phyloP scores from a whole-genome alignment of 2,329 filamentous ascomycete species.

The Penicillium sp. region DNA sequence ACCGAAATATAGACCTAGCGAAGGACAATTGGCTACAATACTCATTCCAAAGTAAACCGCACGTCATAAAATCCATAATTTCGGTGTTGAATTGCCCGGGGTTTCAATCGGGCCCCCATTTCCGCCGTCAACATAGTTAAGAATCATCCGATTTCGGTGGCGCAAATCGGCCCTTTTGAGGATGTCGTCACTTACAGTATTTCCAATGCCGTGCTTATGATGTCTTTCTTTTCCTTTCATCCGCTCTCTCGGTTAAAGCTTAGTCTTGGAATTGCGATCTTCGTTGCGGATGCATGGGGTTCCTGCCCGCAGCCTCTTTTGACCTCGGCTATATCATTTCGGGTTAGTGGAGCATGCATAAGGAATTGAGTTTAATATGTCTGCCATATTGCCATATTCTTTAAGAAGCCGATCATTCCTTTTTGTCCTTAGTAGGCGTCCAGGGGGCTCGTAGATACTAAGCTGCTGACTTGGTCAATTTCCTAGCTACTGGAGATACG shows the following conservation, averaged over 20 bases:
- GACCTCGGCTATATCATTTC: slow-evolving; percentile 2
- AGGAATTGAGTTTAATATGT: no score
- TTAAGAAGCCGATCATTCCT: neutral
- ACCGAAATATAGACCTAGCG: neutral
- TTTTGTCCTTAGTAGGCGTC: no score
- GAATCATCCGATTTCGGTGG: slow-evolving; percentile 19
- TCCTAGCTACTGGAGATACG: no score
- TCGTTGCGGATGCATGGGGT: neutral
- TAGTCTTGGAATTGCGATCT: neutral
- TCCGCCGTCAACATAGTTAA: neutral
- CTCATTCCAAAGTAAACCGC: neutral
- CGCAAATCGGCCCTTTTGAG: slow-evolving; percentile 19
- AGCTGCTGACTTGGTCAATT: no score
- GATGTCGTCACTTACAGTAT: neutral
- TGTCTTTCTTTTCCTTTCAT: neutral
- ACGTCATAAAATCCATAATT: neutral
- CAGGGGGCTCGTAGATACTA: no score
- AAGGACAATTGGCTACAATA: neutral
- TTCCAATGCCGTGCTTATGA: neutral
- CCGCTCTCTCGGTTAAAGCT: neutral
- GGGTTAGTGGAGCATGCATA: neutral
- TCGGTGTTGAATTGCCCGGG: neutral
- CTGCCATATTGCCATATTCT: no score
- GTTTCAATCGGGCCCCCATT: neutral
- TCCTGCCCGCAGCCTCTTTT: neutral